Evolutionary conservation across 495 filamentous ascomycete species (phyloP), one percentile per base, ranked within the genome.

Genomic region (Lasiosphaeria ovina): DNA sequence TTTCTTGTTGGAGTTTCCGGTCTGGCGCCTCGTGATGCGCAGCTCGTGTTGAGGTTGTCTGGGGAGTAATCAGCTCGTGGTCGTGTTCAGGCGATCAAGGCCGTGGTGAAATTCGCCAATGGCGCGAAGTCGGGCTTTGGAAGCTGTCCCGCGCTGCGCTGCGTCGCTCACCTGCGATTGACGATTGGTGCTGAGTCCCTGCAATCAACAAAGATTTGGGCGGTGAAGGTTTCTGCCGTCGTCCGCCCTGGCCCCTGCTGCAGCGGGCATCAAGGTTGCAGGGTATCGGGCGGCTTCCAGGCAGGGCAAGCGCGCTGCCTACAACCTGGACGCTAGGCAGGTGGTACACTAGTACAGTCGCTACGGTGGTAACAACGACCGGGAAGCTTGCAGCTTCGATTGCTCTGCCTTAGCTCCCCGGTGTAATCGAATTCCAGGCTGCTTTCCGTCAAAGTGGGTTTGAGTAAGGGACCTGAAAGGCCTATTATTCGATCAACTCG

Each of bases 181-280:
- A 59, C 51, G 57, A 65, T 66, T 64, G 68, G 68, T 62, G 65
- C 64, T 56, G 63, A 59, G 55, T 33, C 34, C 17, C 57, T 59
- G 48, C 54, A 63, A 56, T 71, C 69, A 70, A 72, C 64, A 67
- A 70, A 64, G 53, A 62, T 56, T 66, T 66, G 53, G 71, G 71
- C 71, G 71, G 69, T 72, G 64, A 68, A 32, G 3, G 16, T 35
- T 70, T 72, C 66, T 72, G 70, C 70, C 68, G 54, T 35, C 6
- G 16, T 53, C 9, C 34, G 34, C 14, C 4, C 35, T 55, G 14
- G 24, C 24, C 24, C 24, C 24, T 24, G 24, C 24, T 24, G 1
- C 24, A 24, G 24, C 2, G 24, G 24, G 24, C 24, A 24, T 24
- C 24, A 24, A 24, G 24, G 2, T 24, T 24, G 24, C 24, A 24